phyloP scores from a whole-genome alignment of 257 asterid species.

The Coffea canephora region DNA sequence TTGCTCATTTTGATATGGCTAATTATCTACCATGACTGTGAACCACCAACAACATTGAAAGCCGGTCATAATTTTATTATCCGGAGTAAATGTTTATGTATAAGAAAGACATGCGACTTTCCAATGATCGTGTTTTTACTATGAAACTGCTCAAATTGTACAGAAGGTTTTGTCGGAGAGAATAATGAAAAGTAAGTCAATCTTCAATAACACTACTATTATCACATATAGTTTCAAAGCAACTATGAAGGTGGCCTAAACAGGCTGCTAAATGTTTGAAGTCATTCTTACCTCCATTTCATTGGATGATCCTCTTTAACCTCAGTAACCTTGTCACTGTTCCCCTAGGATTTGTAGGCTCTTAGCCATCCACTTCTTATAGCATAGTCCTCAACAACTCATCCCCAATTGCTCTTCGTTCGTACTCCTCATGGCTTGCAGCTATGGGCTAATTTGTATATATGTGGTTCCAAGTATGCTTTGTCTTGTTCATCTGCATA shows the following conservation, averaged over 20 bases:
- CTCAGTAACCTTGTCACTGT: neutral
- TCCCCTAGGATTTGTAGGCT: neutral
- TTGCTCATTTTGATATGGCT: neutral
- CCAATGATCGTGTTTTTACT: neutral
- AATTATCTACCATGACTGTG: neutral
- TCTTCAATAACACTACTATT: neutral
- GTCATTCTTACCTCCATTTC: neutral
- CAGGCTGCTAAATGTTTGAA: neutral
- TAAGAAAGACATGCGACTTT: neutral
- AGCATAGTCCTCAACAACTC: neutral
- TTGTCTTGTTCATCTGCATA: neutral
- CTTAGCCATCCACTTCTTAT: neutral
- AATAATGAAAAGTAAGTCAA: neutral
- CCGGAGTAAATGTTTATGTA: too few species aligned
- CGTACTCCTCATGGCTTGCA: neutral
- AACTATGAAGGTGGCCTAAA: neutral
- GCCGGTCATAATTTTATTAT: neutral
- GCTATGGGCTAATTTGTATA: neutral
- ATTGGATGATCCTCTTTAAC: neutral
- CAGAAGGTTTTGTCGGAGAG: neutral
- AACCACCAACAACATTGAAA: neutral
- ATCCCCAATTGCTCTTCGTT: neutral
- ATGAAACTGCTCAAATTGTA: too few species aligned
- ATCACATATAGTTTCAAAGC: neutral
- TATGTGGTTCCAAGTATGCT: neutral